Evolutionary conservation across 306 rosid species (phyloP).

Genomic region (barrel medic (Medicago truncatula)): DNA sequence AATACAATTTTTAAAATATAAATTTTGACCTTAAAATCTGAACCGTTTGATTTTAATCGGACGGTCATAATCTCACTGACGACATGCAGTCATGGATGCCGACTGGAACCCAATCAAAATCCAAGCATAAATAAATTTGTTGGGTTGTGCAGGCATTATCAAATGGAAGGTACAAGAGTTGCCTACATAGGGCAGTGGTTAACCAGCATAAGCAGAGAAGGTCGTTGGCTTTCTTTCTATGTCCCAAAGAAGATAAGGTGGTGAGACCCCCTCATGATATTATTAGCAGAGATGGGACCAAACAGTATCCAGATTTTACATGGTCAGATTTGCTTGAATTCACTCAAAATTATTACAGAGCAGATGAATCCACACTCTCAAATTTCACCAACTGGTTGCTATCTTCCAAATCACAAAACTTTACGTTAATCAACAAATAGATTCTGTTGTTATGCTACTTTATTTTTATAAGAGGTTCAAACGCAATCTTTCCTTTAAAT

Average conservation of each 20-base stretch:
- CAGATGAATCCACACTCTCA: constrained; percentile 69
- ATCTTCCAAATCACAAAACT: constrained; percentile 41
- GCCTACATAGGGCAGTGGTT: constrained; percentile 80
- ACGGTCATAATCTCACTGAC: too few relatives aligned
- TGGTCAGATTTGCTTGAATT: constrained; percentile 71
- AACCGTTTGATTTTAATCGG: too few relatives aligned
- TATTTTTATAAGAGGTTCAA: constrained; percentile 10
- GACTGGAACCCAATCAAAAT: too few relatives aligned
- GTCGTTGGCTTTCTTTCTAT: constrained; percentile 82
- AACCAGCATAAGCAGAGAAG: constrained; percentile 61
- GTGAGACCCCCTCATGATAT: constrained; percentile 69
- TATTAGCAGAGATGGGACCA: constrained; percentile 47
- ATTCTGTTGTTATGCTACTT: not conserved
- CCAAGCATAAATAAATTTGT: not conserved
- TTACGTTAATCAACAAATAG: constrained; percentile 1
- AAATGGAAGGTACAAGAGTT: constrained; percentile 64
- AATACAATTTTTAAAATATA: too few relatives aligned
- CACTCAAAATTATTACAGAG: constrained; percentile 72
- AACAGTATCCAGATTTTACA: constrained; percentile 71
- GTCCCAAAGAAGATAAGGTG: constrained; percentile 72
- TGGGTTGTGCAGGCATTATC: constrained; percentile 53
- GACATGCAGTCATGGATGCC: too few relatives aligned
- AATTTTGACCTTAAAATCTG: too few relatives aligned
- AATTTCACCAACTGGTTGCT: constrained; percentile 69
- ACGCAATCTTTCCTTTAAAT: constrained; percentile 1